Evolutionary conservation across 306 rosid species (phyloP).

Genomic region (Cucurbita moschata): DNA sequence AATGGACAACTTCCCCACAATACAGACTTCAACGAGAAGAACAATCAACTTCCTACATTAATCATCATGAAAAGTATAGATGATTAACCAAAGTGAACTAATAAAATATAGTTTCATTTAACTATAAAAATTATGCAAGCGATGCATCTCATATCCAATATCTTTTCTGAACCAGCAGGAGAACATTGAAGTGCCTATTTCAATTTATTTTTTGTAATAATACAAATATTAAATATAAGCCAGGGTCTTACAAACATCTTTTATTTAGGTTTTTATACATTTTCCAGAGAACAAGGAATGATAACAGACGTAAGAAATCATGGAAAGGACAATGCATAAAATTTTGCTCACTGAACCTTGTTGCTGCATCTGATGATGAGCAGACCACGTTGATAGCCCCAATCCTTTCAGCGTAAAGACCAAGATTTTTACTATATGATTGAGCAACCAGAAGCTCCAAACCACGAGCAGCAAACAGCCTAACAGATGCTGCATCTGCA

Average conservation of each 20-base stretch:
- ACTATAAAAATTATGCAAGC: neutral
- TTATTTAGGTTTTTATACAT: neutral
- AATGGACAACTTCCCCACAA: neutral
- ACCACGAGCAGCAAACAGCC: conserved; percentile 80
- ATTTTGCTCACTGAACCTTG: conserved; percentile 34
- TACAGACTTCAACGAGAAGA: neutral
- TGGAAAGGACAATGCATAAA: neutral
- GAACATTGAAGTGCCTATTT: neutral
- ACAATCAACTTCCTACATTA: neutral
- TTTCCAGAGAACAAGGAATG: neutral
- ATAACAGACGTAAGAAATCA: neutral
- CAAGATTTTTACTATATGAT: conserved; percentile 96
- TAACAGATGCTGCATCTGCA: conserved; percentile 73
- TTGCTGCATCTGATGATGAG: conserved; percentile 71
- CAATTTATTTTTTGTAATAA: neutral
- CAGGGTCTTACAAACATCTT: neutral
- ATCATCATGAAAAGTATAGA: neutral
- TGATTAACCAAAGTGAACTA: neutral
- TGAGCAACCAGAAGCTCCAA: conserved; percentile 90
- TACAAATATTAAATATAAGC: neutral
- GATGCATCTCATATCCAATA: neutral
- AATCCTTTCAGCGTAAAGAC: conserved; percentile 92
- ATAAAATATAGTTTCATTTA: neutral
- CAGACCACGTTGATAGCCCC: conserved; percentile 89
- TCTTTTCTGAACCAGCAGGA: neutral